These are phyloP conservation scores for Nadsonia commutata DNA, from an alignment of 1,139 yeast species.

Conservation along the genomic window DNA sequence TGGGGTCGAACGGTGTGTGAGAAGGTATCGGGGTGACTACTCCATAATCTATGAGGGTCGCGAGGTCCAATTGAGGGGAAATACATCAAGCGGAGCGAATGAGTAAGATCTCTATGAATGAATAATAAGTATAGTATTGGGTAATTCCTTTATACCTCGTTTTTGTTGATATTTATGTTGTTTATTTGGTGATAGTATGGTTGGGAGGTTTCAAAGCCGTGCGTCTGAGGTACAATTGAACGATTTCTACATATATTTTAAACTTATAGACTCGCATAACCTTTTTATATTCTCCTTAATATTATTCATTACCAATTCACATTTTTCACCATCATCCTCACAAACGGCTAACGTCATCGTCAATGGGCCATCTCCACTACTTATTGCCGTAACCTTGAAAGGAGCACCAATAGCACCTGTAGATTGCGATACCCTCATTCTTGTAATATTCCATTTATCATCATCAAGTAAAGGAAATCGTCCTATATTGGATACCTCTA, in stretches of 20 bases:
- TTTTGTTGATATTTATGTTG: too few species aligned
- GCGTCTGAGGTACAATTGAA: too few species aligned
- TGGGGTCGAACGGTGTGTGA: neutral
- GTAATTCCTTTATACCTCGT: too few species aligned
- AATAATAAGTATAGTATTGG: too few species aligned
- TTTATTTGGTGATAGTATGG: too few species aligned
- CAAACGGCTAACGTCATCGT: neutral
- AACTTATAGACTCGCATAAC: too few species aligned
- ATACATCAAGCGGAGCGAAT: too few species aligned
- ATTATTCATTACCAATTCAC: too few species aligned
- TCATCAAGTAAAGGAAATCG: neutral
- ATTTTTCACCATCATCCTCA: neutral
- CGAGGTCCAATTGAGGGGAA: neutral
- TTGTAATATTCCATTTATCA: neutral
- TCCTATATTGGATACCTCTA: neutral
- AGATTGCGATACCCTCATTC: neutral
- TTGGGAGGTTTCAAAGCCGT: too few species aligned
- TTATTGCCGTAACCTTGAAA: neutral
- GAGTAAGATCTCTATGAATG: too few species aligned
- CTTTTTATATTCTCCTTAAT: too few species aligned
- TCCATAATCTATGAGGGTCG: neutral
- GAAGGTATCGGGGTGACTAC: neutral
- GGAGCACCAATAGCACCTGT: neutral
- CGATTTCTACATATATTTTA: too few species aligned
- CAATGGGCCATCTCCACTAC: neutral